A percentile compares a stretch with the other conserved stretches of the same genome.
Evolutionary conservation across 2,329 filamentous ascomycete genomes (phyloP).

Genomic region (Magnaporthiopsis poae): DNA sequence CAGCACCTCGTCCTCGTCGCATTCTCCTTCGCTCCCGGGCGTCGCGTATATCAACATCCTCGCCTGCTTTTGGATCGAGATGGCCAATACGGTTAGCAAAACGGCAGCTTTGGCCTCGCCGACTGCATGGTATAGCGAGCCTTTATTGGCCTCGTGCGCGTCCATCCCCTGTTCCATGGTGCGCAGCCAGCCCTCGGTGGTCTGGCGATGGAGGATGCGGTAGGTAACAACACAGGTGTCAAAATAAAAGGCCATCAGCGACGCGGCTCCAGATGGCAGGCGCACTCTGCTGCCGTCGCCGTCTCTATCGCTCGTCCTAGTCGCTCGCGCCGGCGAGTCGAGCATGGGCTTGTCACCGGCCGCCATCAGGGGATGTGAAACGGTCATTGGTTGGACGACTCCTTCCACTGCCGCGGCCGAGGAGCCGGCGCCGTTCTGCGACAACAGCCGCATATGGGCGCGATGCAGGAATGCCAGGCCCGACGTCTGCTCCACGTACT

Average conservation of each 20-base stretch:
- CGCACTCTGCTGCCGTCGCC: slow-evolving; percentile 11
- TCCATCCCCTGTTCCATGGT: slow-evolving; percentile 10
- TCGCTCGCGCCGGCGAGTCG: slow-evolving; percentile 4
- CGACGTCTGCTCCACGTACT: slow-evolving; percentile 46
- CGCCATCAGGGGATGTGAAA: slow-evolving; percentile 18
- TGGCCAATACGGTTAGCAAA: slow-evolving; percentile 37
- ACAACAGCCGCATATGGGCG: slow-evolving; percentile 40
- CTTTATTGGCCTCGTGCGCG: slow-evolving; percentile 5
- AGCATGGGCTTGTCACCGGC: slow-evolving; percentile 23
- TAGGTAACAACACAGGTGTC: slow-evolving; percentile 51
- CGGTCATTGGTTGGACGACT: slow-evolving; percentile 11
- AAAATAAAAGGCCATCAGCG: slow-evolving; percentile 37
- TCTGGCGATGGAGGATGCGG: slow-evolving; percentile 44
- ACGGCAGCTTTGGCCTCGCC: slow-evolving; percentile 37
- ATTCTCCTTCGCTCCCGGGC: slow-evolving; percentile 15
- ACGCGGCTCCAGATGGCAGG: slow-evolving; percentile 11
- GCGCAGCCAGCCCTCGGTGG: slow-evolving; percentile 33
- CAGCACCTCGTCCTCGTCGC: slow-evolving; percentile 28
- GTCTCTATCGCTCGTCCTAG: neutral
- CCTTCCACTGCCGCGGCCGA: slow-evolving; percentile 17
- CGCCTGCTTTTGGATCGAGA: slow-evolving; percentile 24
- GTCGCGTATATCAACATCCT: slow-evolving; percentile 1
- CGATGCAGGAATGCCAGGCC: slow-evolving; percentile 46
- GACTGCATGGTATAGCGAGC: slow-evolving; percentile 27
- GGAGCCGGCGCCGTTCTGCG: slow-evolving; percentile 21